Base-by-base conservation (phyloP, 2,329 filamentous ascomycete species). In the Atkinsonella texensis region DNA sequence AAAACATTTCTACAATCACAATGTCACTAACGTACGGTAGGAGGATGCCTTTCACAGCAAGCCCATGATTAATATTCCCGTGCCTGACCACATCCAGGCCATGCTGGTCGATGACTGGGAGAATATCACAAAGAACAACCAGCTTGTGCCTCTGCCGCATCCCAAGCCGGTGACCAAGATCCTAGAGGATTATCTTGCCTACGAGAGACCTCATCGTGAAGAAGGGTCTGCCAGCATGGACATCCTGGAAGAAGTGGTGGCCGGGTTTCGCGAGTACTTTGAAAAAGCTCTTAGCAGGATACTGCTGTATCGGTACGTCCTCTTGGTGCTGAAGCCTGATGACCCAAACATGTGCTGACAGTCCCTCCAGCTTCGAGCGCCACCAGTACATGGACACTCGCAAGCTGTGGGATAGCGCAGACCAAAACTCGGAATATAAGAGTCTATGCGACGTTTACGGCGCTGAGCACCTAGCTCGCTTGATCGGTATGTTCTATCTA, bases 51-150 rank as follows among this genome's bases (percentile, higher is more conserved):
- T 95, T 65, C 81, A 89, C 63, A 77, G 79, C 56, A 83, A 89
- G 53, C 90, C 91, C 18, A 88, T 89, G 17, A 85, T 98, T 61
- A 87, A 89, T 60, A 79, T 98, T 42, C 77, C 84, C 48, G 83
- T 97, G 57, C 89, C 93, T 0, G 93, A 97, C 63, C 81, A 86
- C 57, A 76, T 98, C 58, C 96, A 97, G 72, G 88, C 87, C 15
- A 78, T 95, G 56, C 80, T 98, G 3, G 93, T 98, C 20, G 93
- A 98, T 65, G 93, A 98, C 67, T 98, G 93, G 93, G 93, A 98
- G 68, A 95, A 96, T 61, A 83, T 98, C 55, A 98, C 93, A 52
- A 97, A 96, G 71, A 93, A 94, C 64, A 81, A 89, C 59, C 87
- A 91, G 63, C 81, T 97, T 4, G 88, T 96, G 33, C 84, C 87